These are phyloP conservation scores for Solanum stenotomum DNA, from an alignment of 257 asterid genomes.

Conservation along the genomic window DNA sequence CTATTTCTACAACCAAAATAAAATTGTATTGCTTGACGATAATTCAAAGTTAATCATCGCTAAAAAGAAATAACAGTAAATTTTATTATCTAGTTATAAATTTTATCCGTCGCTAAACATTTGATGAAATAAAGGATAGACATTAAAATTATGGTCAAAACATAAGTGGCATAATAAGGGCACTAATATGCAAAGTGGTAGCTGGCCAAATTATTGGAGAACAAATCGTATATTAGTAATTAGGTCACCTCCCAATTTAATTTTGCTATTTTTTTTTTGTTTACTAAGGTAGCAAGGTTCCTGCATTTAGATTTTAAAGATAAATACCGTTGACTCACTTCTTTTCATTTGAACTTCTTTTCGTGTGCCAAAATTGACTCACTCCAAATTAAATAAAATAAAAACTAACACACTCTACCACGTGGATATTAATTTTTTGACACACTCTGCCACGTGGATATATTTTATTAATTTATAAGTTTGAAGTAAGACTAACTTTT, in stretches of 20 bases:
- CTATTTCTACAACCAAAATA: background rate
- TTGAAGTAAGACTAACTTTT: background rate
- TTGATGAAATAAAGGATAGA: background rate
- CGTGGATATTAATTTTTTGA: background rate
- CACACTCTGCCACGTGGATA: background rate
- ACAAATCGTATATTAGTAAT: background rate
- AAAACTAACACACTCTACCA: background rate
- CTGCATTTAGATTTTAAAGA: background rate
- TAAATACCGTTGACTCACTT: background rate
- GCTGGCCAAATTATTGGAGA: background rate
- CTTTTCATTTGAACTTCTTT: background rate
- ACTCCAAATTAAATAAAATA: background rate
- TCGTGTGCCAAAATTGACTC: background rate
- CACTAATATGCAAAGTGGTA: background rate
- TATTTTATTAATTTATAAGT: background rate
- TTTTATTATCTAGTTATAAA: background rate
- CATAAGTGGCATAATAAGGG: background rate
- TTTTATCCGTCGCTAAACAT: background rate
- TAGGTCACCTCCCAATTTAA: slow-evolving; percentile 21
- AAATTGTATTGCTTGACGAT: background rate
- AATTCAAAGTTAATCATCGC: background rate
- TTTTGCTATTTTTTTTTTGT: background rate
- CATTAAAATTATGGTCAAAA: background rate
- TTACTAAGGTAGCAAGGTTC: background rate
- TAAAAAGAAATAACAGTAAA: background rate